Conservation (phyloP, 1,284 basidiomycete genomes). For the Rhodotorula sp. region DNA sequence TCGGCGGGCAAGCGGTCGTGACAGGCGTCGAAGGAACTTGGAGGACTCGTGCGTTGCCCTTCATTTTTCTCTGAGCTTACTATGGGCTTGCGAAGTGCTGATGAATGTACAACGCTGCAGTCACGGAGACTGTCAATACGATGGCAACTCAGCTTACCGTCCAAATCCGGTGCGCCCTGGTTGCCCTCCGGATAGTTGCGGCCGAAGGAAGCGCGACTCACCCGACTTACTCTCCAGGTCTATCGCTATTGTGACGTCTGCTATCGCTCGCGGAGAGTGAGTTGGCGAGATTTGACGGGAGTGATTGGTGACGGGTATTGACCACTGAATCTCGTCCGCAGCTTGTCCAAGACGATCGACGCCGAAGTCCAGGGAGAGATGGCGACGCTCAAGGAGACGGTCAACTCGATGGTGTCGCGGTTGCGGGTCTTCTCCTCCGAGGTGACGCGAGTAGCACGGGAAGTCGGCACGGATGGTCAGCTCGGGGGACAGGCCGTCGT, state of each 20-base stretch:
- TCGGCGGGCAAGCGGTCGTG: constrained; percentile 90
- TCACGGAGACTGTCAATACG: constrained; percentile 38
- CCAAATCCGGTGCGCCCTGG: constrained; percentile 71
- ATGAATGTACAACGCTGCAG: background rate
- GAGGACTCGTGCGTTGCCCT: constrained; percentile 77
- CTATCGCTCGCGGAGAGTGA: constrained; percentile 38
- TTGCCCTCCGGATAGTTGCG: background rate
- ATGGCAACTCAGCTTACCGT: constrained; percentile 64
- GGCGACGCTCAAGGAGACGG: constrained; percentile 75
- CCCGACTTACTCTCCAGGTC: constrained; percentile 3
- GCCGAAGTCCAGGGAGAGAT: constrained; percentile 87
- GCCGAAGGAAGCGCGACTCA: background rate
- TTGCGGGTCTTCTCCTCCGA: constrained; percentile 78
- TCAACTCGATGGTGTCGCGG: constrained; percentile 79
- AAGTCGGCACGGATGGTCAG: constrained; percentile 90
- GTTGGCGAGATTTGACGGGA: background rate
- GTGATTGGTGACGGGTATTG: background rate
- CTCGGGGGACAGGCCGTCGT: constrained; percentile 91
- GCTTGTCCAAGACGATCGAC: constrained; percentile 58
- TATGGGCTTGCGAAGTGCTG: background rate
- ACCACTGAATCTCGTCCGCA: constrained; percentile 14
- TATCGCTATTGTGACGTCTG: constrained; percentile 37
- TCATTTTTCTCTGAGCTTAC: background rate
- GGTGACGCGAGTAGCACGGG: constrained; percentile 59
- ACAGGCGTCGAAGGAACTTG: constrained; percentile 91